These are phyloP conservation scores for Aspergillus novoparasiticus DNA, from an alignment of 2,329 filamentous ascomycete species.

Conservation along the genomic window DNA sequence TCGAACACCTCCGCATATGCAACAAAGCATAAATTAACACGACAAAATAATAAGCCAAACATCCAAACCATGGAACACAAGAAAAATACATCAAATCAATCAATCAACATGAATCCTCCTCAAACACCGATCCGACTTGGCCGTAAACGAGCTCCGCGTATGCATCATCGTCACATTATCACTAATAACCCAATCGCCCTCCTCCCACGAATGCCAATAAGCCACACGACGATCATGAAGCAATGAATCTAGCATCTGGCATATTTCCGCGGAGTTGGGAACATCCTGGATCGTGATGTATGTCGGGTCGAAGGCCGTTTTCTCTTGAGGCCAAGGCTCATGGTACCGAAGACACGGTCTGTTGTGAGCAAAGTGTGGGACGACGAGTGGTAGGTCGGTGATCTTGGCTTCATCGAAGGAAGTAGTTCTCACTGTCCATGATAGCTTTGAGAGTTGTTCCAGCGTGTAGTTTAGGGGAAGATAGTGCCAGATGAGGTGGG, in stretches of 20 bases:
- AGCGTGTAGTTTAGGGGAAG: slow-evolving; percentile 43
- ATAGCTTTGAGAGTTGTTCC: slow-evolving; percentile 43
- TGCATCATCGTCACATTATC: slow-evolving; percentile 47
- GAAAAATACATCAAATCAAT: not conserved
- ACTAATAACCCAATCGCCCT: slow-evolving; percentile 57
- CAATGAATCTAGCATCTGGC: slow-evolving; percentile 39
- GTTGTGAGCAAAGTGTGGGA: slow-evolving; percentile 49
- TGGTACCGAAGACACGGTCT: slow-evolving; percentile 57
- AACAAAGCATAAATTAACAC: not conserved
- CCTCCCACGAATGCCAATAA: slow-evolving; percentile 56
- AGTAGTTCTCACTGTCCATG: slow-evolving; percentile 53
- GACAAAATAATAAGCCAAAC: not conserved
- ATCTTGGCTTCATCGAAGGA: slow-evolving; percentile 52
- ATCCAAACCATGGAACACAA: not conserved
- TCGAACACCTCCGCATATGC: not conserved
- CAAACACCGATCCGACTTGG: slow-evolving; percentile 6
- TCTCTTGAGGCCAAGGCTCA: slow-evolving; percentile 57
- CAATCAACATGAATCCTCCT: slow-evolving; percentile 10
- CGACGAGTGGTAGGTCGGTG: slow-evolving; percentile 48
- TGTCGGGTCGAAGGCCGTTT: slow-evolving; percentile 47
- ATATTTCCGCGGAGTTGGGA: slow-evolving; percentile 37
- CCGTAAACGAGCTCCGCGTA: slow-evolving; percentile 19
- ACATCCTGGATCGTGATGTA: slow-evolving; percentile 24
- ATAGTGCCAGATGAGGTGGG: slow-evolving; percentile 53
- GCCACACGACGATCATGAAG: slow-evolving; percentile 56